Base-by-base conservation (phyloP, 129 eudicot species). In the Escallonia herrerae region DNA sequence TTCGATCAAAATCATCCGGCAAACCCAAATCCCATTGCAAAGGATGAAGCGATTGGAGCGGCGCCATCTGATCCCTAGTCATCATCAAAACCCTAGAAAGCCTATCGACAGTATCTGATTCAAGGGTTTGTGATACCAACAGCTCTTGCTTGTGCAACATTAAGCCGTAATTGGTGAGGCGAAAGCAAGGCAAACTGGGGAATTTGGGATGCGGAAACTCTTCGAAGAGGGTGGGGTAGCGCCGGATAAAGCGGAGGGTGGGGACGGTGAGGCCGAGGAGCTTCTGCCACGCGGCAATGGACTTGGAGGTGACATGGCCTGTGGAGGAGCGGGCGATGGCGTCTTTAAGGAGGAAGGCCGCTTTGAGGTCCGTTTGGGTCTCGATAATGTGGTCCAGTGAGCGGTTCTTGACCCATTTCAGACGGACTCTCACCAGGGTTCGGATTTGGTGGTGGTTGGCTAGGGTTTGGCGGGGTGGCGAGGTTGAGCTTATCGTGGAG, bases 21-120 rank as follows among this genome's bases (percentile, higher is more conserved):
- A 91, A 79, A 64, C 97, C 97, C 75, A 91, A 58, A 67, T 91
- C 96, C 94, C 95, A 89, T 76, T 84, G 82, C 60, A 91, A 75
- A 40, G 80, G 79, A 73, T 87, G 81, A 56, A 87, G 56, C 7
- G 85, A 83, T 8, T 85, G 78, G 33, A 91, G 54, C 2, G 91
- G 95, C 5, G 83, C 59, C 62, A 74, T 71, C 22, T 63, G 71
- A 46, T 67, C 71, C 59, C 63, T 79, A 3, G 76, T 65, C 97
- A 91, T 83, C 97, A 87, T 86, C 15, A 89, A 70, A 14, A 90
- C 77, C 54, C 44, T 79, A 67, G 77, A 87, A 11, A 87, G 81
- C 58, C 83, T 58, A 58, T 81, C 80, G 0, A 83, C 85, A 6
- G 59, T 67, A 46, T 70, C 83, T 3, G 65, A 43, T 49, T 85